A percentile compares a stretch with the other conserved stretches of the same genome.
Evolutionary conservation across 2,329 filamentous ascomycete species (phyloP).

Genomic region (Trichoderma sp.): DNA sequence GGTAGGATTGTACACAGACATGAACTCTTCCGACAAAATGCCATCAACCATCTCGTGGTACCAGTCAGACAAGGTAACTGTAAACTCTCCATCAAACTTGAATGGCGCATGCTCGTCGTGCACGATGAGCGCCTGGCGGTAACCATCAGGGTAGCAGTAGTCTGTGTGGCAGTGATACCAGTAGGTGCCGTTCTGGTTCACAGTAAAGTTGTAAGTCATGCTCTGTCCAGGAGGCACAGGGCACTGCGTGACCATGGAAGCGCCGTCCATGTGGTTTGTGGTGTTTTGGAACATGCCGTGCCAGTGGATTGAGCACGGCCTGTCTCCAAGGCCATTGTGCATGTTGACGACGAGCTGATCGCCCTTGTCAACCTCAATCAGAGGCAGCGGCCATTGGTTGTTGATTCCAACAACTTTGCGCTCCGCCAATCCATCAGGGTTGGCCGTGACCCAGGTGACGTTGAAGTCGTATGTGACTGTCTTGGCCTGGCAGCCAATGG

Average conservation of each 20-base stretch:
- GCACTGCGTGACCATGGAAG: constrained; percentile 56
- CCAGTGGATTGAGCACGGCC: constrained; percentile 52
- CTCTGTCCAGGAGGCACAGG: constrained; percentile 50
- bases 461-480: constrained; percentile 59
- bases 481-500: constrained; percentile 24
- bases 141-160: constrained; percentile 22
- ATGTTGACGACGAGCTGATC: constrained; percentile 51
- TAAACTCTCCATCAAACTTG: constrained; percentile 53
- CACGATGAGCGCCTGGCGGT: constrained; percentile 54
- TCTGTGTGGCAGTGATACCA: constrained; percentile 59
- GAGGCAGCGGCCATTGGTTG: constrained; percentile 61
- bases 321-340: constrained; percentile 49
- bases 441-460: constrained; percentile 58
- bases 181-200: constrained; percentile 57
- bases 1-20: constrained; percentile 38
- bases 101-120: constrained; percentile 52
- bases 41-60: constrained; percentile 54
- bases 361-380: constrained; percentile 54
- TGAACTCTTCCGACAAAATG: constrained; percentile 31
- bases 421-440: constrained; percentile 57
- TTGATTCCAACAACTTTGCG: constrained; percentile 65
- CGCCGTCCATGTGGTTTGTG: constrained; percentile 60
- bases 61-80: constrained; percentile 59
- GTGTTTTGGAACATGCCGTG: constrained; percentile 62
- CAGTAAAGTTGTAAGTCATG: constrained; percentile 58